These are phyloP conservation scores for Keithomyces neogunnii DNA, from an alignment of 2,329 filamentous ascomycete genomes.

Conservation along the genomic window DNA sequence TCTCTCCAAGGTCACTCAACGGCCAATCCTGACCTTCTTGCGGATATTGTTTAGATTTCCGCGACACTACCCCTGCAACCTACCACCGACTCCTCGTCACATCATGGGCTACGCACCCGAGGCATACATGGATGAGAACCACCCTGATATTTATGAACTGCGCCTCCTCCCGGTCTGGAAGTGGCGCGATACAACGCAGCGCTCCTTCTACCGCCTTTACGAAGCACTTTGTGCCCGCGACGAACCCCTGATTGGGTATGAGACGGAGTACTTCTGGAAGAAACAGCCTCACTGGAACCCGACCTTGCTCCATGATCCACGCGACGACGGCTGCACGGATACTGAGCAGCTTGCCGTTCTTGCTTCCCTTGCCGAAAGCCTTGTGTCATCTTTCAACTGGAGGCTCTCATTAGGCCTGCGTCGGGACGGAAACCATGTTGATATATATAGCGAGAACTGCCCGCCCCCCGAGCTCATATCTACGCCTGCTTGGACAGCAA, in stretches of 20 bases:
- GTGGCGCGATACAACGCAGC: constrained; percentile 16
- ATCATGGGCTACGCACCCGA: constrained; percentile 9
- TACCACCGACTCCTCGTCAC: constrained; percentile 8
- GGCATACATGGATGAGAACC: neutral
- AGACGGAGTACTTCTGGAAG: constrained; percentile 20
- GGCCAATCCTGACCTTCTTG: neutral
- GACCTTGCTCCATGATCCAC: constrained; percentile 12
- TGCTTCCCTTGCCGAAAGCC: constrained; percentile 15
- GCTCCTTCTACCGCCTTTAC: constrained; percentile 19
- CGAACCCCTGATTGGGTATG: constrained; percentile 15
- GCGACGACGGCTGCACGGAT: constrained; percentile 6
- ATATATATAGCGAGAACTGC: neutral
- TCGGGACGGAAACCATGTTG: constrained; percentile 1
- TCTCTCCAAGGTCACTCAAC: neutral
- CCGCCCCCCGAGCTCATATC: neutral
- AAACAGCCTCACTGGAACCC: constrained; percentile 12
- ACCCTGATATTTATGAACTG: neutral
- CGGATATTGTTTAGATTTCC: neutral
- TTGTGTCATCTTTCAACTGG: constrained; percentile 17
- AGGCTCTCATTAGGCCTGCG: constrained; percentile 14
- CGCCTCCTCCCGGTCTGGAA: constrained; percentile 9
- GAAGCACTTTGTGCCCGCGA: constrained; percentile 17
- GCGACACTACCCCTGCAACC: neutral
- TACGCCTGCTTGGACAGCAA: neutral
- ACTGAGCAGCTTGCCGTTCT: constrained; percentile 16